phyloP scores from a whole-genome alignment of 208 protist genomes.

The Trypanosoma mega region DNA sequence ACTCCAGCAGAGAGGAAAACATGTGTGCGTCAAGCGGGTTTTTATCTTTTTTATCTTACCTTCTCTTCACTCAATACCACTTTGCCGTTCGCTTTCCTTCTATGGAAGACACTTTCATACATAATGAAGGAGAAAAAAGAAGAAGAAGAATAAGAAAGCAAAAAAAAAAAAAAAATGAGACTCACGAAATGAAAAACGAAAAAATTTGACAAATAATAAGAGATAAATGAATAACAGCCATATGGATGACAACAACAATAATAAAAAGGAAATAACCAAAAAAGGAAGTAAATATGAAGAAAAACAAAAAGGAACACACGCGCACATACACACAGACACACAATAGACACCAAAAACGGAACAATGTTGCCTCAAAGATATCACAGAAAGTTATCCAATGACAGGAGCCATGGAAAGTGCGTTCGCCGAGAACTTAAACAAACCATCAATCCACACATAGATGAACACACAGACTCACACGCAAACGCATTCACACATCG shows the following conservation, averaged over 20 bases:
- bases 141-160: background rate
- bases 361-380: background rate
- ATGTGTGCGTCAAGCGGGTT: no score
- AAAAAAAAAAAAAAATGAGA: slow-evolving; percentile 19
- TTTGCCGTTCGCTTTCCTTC: background rate
- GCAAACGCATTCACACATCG: no score
- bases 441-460: no score
- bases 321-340: background rate
- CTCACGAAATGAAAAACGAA: background rate
- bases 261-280: background rate
- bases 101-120: slow-evolving; percentile 12
- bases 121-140: slow-evolving; percentile 21
- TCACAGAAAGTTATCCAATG: no score
- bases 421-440: no score
- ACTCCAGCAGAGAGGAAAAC: slow-evolving; percentile 39
- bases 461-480: no score
- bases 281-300: slow-evolving; percentile 5
- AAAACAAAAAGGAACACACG: background rate
- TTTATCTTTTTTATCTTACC: no score
- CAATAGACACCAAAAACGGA: background rate
- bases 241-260: background rate
- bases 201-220: no score
- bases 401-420: no score
- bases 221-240: background rate
- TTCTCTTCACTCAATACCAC: slow-evolving; percentile 6